Base-by-base conservation (phyloP, 1,284 basidiomycete species). In the Hymenochaete sp. region DNA sequence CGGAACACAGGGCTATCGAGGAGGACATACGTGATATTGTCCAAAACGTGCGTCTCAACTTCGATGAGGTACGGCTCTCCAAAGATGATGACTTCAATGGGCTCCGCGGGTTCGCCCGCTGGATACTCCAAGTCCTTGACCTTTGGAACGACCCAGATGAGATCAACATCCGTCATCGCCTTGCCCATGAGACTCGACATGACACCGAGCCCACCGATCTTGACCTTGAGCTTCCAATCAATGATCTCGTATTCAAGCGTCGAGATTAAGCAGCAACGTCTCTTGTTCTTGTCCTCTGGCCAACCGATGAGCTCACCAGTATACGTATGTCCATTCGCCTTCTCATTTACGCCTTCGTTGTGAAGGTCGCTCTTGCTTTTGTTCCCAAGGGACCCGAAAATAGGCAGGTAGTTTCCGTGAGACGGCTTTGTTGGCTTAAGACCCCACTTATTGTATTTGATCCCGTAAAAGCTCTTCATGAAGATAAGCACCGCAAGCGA, bases 101-200 rank as follows among this genome's bases (percentile, higher is more conserved):
- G 91, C 51, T 93, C 88, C 1, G 82, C 81, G 35, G 84, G 86
- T 2, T 93, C 89, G n/a, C 89, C 90, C 46, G 79, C 72, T 24
- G 89, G 88, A 59, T 93, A 95, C 45, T 93, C 90, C 8, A 93
- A 53, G 59, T 93, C 91, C 65, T 91, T 89, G 54, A 95, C 91
- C 63, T 95, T 95, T 41, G 91, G 91, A 7, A 93, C 62, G 38
- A 95, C 82, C 91, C 91, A 95, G 53, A 93, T 71, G 41, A 95
- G 69, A 60, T 95, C 91, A 45, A 93, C 90, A 59, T 95, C 91
- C 41, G 83, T 87, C 91, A 95, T 95, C 4, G 91, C 89, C 64
- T 93, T 93, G 55, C 91, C 91, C 90, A 95, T 95, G 38, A 95
- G 70, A 63, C 82, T 83, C 4, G 90, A 93, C 91, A 95, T 93